These are phyloP conservation scores for Nicotiana paniculata DNA, from an alignment of 257 asterid genomes.

Conservation along the genomic window DNA sequence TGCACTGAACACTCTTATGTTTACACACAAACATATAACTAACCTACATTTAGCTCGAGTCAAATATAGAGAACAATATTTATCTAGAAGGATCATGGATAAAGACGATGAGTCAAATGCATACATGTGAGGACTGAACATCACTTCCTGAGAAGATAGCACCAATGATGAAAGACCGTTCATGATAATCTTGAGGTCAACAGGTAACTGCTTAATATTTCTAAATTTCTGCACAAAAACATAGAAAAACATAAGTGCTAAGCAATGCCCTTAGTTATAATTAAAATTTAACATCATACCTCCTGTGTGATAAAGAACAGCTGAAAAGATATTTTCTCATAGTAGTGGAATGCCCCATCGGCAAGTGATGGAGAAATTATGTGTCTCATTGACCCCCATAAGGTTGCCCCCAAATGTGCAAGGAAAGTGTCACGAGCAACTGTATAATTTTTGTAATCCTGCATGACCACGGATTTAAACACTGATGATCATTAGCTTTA, in stretches of 20 bases:
- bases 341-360: constrained; percentile 96
- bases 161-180: constrained; percentile 75
- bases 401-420: constrained; percentile 91
- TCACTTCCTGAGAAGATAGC: constrained; percentile 77
- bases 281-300: constrained; percentile 35
- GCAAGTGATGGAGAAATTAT: constrained; percentile 91
- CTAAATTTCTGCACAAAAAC: constrained; percentile 54
- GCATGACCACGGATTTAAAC: constrained; percentile 17
- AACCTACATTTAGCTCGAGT: neutral
- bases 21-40: neutral
- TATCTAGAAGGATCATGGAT: constrained; percentile 5
- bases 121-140: constrained; percentile 76
- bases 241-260: neutral
- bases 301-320: constrained; percentile 88
- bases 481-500: neutral
- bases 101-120: constrained; percentile 20
- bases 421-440: constrained; percentile 97
- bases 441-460: constrained; percentile 83
- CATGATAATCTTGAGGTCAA: constrained; percentile 66
- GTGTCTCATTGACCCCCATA: constrained; percentile 97
- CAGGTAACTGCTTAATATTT: constrained; percentile 56
- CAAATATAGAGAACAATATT: neutral
- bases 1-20: neutral
- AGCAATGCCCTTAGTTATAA: neutral
- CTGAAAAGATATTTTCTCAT: constrained; percentile 88